These are phyloP conservation scores for Dothidotthia symphoricarpi DNA, from an alignment of 2,329 filamentous ascomycete genomes.

Conservation along the genomic window DNA sequence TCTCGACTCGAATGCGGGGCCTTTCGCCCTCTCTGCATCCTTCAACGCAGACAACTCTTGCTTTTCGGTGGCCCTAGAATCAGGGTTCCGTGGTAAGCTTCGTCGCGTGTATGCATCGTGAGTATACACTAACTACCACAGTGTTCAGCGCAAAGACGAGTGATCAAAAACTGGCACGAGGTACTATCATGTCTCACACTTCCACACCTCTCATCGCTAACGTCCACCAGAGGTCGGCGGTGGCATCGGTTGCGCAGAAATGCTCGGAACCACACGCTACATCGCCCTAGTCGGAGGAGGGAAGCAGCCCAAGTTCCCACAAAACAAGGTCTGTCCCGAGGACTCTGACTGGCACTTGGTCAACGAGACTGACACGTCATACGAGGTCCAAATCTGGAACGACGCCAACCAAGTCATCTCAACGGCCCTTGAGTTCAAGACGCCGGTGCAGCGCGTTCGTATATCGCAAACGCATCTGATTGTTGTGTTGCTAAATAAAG, in stretches of 20 bases:
- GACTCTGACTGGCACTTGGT: conserved; percentile 28
- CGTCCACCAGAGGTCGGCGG: conserved; percentile 48
- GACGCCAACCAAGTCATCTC: conserved; percentile 73
- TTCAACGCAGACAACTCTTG: conserved; percentile 85
- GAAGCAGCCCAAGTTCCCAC: conserved; percentile 77
- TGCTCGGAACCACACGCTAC: conserved; percentile 85
- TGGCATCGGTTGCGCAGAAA: conserved; percentile 77
- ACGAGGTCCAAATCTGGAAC: conserved; percentile 83
- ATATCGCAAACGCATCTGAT: conserved; percentile 74
- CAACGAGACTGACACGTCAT: conserved; percentile 27
- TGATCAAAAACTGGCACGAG: conserved; percentile 32
- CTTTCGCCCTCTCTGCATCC: conserved; percentile 74
- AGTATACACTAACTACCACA: conserved; percentile 16
- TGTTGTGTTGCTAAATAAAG: conserved; percentile 76
- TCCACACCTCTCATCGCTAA: conserved; percentile 13
- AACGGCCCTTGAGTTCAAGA: conserved; percentile 75
- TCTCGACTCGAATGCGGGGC: conserved; percentile 73
- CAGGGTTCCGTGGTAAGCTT: conserved; percentile 75
- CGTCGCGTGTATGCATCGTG: neutral
- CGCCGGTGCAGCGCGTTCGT: conserved; percentile 75
- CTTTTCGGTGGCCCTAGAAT: conserved; percentile 83
- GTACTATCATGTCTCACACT: conserved; percentile 9
- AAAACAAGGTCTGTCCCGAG: conserved; percentile 66
- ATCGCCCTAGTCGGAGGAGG: conserved; percentile 88
- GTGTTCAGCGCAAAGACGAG: conserved; percentile 35